A percentile compares a stretch with the other conserved stretches of the same genome.
These are phyloP conservation scores for Butyriboletus appendiculatus DNA, from an alignment of 1,284 basidiomycete genomes.

Conservation along the genomic window DNA sequence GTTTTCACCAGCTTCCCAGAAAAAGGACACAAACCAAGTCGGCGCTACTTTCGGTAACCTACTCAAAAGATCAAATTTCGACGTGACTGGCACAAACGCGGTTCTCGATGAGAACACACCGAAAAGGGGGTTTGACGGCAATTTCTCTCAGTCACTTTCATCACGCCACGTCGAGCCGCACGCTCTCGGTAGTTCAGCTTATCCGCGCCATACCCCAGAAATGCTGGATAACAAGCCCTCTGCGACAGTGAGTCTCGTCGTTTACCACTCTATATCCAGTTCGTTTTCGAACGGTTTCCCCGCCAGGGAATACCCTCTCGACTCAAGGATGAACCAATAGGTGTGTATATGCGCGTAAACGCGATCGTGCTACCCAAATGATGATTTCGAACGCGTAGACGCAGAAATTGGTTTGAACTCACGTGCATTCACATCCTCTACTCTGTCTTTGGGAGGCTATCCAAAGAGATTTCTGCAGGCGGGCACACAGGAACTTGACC, in stretches of 20 bases:
- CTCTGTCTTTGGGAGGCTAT: slow-evolving; percentile 9
- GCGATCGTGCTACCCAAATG: background rate
- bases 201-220: slow-evolving; percentile 2
- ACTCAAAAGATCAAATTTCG: slow-evolving; percentile 10
- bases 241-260: slow-evolving; percentile 10
- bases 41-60: slow-evolving; percentile 1
- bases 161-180: slow-evolving; percentile 15
- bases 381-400: slow-evolving; percentile 13
- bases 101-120: slow-evolving; percentile 6
- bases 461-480: slow-evolving; percentile 5
- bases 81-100: slow-evolving; percentile 7
- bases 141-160: slow-evolving; percentile 12
- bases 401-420: slow-evolving; percentile 11
- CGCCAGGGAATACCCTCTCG: slow-evolving; percentile 15
- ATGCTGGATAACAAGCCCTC: slow-evolving; percentile 4
- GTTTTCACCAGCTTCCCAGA: slow-evolving; percentile 17
- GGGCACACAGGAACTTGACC: slow-evolving; percentile 9
- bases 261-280: background rate
- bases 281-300: background rate
- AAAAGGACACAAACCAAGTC: slow-evolving; percentile 6
- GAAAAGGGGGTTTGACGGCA: slow-evolving; percentile 8
- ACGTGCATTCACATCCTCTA: slow-evolving; percentile 1
- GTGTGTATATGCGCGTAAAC: slow-evolving; percentile 29
- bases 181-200: slow-evolving; percentile 6
- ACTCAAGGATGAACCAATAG: slow-evolving; percentile 12